Evolutionary conservation across 352 stramenopile species (phyloP), one percentile per base, ranked within the genome.

Genomic region (Phytophthora lateralis): DNA sequence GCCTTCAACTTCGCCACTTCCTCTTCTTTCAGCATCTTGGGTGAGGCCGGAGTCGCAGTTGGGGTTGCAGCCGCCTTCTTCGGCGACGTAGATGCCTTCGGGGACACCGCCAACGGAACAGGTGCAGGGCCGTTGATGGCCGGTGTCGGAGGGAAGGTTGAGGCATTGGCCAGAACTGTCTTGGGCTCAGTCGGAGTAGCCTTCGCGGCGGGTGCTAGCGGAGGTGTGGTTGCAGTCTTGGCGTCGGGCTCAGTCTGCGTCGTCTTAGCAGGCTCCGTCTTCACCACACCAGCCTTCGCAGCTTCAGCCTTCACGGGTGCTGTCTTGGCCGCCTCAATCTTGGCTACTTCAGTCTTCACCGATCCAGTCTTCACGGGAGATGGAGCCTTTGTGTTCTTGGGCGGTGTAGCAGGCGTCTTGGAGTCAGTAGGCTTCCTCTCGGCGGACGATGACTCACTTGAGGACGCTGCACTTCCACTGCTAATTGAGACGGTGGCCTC

Each of bases 1-100:
- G 55, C 65, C 34, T 75, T 71, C n/a, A 75, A 26, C 21, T 66
- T 45, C 11, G 55, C 65, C n/a, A 75, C 55, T 26, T 78, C 66
- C 18, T 68, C 64, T 37, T 63, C 55, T 4, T 72, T 66, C 12
- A 68, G 34, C 35, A 63, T 55, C 51, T 71, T 73, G 2, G 67
- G 48, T 1, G 46, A 50, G 17, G 48, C 12, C 15, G 63, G 46
- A 21, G 42, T 46, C 14, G 51, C 39, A 4, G 59, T 42, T 17
- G 41, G 18, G 11, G 54, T 55, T 24, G 43, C n/a, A 30, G 48
- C 18, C 17, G 35, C 34, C 27, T 56, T 53, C 59, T 64, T 60
- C 3, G 51, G 34, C 10, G 42, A 53, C 9, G 55, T 20, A 15
- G 57, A 32, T 21, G 64, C 15, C 48, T 70, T 59, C 7, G 64